A percentile compares a stretch with the other conserved stretches of the same genome.
Evolutionary conservation across 139 green algal species (phyloP).

Genomic region (Ostreobium quekettii): DNA sequence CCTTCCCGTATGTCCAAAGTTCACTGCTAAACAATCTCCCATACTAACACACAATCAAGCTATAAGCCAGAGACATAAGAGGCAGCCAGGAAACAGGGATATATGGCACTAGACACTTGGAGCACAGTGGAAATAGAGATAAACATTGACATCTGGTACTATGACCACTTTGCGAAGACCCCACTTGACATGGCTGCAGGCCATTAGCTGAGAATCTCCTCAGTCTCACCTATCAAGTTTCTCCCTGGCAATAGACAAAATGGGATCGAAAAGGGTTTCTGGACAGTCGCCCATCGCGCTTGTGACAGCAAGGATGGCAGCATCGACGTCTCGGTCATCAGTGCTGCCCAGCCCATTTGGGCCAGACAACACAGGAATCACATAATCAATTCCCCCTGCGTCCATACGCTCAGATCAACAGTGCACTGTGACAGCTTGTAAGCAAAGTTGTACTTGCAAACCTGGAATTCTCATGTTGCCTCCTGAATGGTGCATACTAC

Average conservation of each 20-base stretch:
- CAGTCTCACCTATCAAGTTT: slow-evolving; percentile 21
- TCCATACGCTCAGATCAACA: too few relatives aligned
- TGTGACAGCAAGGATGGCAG: slow-evolving; percentile 44
- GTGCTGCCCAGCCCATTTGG: slow-evolving; percentile 29
- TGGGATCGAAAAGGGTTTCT: slow-evolving; percentile 24
- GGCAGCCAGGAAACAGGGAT: background rate
- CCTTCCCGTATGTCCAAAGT: too few relatives aligned
- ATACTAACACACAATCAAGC: too few relatives aligned
- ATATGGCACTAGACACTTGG: background rate
- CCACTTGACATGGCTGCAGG: background rate
- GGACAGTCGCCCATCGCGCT: slow-evolving; percentile 35
- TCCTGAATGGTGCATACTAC: too few relatives aligned
- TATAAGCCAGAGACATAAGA: too few relatives aligned
- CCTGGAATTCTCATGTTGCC: too few relatives aligned
- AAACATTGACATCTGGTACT: background rate
- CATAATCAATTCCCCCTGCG: too few relatives aligned
- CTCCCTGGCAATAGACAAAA: slow-evolving; percentile 29
- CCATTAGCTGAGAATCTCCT: too few relatives aligned
- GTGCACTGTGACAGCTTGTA: too few relatives aligned
- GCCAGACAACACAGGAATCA: slow-evolving; percentile 30
- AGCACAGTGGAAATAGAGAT: background rate
- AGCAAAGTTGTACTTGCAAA: too few relatives aligned
- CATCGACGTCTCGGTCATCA: slow-evolving; percentile 15
- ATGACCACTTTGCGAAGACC: background rate
- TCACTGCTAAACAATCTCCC: too few relatives aligned